Evolutionary conservation across 768 basidiomycete species (phyloP).

Genomic region (Mycena filopes): DNA sequence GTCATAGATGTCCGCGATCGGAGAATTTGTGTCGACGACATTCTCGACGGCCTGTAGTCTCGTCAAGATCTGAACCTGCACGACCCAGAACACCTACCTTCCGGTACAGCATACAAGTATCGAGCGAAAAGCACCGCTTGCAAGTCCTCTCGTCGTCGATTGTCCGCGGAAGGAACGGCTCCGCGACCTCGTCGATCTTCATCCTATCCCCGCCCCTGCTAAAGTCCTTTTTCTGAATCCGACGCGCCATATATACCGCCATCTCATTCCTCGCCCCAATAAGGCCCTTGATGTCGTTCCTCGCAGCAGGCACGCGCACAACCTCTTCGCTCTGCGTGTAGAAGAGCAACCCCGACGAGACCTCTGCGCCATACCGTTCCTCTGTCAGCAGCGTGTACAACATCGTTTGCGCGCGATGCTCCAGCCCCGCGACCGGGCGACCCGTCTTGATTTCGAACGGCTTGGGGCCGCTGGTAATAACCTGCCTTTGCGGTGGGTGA

Average conservation of each 20-base stretch:
- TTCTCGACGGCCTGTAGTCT: conserved; percentile 73
- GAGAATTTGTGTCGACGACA: conserved; percentile 61
- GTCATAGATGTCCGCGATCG: conserved; percentile 75
- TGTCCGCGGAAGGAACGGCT: conserved; percentile 84
- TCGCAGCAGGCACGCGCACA: conserved; percentile 78
- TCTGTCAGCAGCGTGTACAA: conserved; percentile 91
- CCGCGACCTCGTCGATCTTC: conserved; percentile 30
- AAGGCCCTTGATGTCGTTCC: conserved; percentile 88
- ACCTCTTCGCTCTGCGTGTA: conserved; percentile 95
- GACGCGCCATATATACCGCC: conserved; percentile 77
- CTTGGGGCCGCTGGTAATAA: conserved; percentile 53
- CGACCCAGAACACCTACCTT: conserved; percentile 58
- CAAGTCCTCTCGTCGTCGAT: conserved; percentile 86
- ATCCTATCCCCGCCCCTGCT: neutral
- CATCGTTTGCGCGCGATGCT: conserved; percentile 98
- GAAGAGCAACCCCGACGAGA: conserved; percentile 87
- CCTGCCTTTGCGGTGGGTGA: conserved; percentile 36
- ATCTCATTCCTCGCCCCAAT: conserved; percentile 87
- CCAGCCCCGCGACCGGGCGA: conserved; percentile 76
- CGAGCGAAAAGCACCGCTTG: conserved; percentile 81
- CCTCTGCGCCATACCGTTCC: conserved; percentile 88
- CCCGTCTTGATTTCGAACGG: conserved; percentile 99
- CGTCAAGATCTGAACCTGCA: conserved; percentile 15
- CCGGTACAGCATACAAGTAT: conserved; percentile 95
- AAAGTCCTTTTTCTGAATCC: conserved; percentile 42